These are phyloP conservation scores for Globisporangium echinulatum DNA, from an alignment of 352 stramenopile species.

Conservation along the genomic window DNA sequence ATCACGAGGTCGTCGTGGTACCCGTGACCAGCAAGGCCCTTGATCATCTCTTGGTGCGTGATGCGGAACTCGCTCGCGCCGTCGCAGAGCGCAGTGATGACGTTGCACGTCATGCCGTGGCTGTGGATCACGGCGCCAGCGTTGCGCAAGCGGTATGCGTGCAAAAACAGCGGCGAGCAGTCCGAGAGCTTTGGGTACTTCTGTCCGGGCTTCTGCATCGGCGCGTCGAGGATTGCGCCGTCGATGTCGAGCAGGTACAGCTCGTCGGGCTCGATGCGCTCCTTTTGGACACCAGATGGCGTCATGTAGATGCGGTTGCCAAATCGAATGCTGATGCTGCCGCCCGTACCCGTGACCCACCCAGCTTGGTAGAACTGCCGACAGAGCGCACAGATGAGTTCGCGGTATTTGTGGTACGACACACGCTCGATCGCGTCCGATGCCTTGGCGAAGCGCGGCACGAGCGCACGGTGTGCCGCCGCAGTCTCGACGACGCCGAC, in stretches of 20 bases:
- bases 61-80: conserved; percentile 80
- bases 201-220: conserved; percentile 29
- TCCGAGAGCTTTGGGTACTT: conserved; percentile 86
- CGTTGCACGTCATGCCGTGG: conserved; percentile 79
- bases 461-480: conserved; percentile 10
- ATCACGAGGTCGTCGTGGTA: conserved; percentile 92
- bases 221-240: conserved; percentile 65
- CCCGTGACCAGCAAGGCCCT: conserved; percentile 89
- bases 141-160: conserved; percentile 85
- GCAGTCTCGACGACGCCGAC: conserved; percentile 14
- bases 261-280: conserved; percentile 93
- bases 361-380: conserved; percentile 74
- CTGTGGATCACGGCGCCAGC: conserved; percentile 74
- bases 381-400: conserved; percentile 68
- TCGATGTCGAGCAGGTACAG: conserved; percentile 92
- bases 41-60: conserved; percentile 97
- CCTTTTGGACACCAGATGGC: conserved; percentile 94
- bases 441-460: conserved; percentile 30
- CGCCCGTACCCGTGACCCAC: conserved; percentile 94
- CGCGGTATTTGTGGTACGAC: conserved; percentile 37
- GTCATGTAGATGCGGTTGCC: conserved; percentile 94
- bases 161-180: conserved; percentile 92
- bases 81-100: conserved; percentile 89
- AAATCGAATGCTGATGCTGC: conserved; percentile 90
- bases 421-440: conserved; percentile 40